Conservation (phyloP, 75 land plant species). For the Isoetes taiwanensis region DNA sequence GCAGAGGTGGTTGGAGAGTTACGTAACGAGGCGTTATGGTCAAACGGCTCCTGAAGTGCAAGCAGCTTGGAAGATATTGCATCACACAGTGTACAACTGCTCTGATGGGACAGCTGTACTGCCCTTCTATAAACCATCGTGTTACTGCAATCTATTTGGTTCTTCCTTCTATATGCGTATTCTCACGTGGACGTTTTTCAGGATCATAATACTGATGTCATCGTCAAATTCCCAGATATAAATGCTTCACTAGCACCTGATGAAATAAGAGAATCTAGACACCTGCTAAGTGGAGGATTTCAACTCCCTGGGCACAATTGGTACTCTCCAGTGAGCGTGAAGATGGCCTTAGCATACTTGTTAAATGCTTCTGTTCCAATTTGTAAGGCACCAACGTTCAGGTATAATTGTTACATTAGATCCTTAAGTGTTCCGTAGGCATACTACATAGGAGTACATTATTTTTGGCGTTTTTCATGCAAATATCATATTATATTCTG, state of each 20-base stretch:
- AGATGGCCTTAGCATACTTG: constrained; percentile 23
- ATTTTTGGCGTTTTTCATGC: too few species aligned
- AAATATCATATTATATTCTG: too few species aligned
- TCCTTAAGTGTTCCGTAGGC: too few species aligned
- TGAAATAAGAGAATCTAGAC: background rate
- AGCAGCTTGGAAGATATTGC: constrained; percentile 72
- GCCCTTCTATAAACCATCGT: background rate
- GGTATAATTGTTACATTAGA: too few species aligned
- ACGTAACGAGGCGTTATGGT: constrained; percentile 70
- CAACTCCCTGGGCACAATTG: constrained; percentile 45
- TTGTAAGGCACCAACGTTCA: too few species aligned
- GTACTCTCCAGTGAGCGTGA: constrained; percentile 51
- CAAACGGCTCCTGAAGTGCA: constrained; percentile 29
- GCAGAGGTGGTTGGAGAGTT: constrained; percentile 75
- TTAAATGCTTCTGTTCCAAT: constrained; percentile 3
- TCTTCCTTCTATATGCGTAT: too few species aligned
- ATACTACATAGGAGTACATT: too few species aligned
- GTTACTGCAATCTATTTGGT: background rate
- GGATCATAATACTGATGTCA: constrained; percentile 89
- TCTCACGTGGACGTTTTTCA: too few species aligned
- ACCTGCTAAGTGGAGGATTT: constrained; percentile 1
- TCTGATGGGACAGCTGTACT: constrained; percentile 72
- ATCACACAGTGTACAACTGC: constrained; percentile 79
- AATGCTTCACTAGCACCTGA: constrained; percentile 29
- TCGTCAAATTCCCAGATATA: constrained; percentile 77